These are phyloP conservation scores for Populus hybrid DNA, from an alignment of 441 rosid species.

Conservation along the genomic window DNA sequence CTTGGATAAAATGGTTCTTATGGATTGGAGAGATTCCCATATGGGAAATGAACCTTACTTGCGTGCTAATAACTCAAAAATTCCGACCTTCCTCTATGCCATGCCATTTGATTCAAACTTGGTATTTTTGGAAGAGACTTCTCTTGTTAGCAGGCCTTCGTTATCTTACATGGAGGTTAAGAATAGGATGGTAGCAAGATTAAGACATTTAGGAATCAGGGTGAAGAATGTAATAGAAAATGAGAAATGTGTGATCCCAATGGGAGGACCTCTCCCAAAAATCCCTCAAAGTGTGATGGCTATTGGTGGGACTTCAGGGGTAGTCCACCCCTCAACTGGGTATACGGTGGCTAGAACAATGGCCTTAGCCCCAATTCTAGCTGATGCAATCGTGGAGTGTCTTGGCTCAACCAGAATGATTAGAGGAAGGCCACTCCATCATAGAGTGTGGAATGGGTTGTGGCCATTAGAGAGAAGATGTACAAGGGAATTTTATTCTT, in stretches of 20 bases:
- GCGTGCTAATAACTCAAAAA: conserved; percentile 37
- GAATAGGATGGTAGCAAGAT: conserved; percentile 63
- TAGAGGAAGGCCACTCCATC: conserved; percentile 49
- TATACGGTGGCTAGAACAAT: conserved; percentile 55
- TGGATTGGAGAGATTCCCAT: conserved; percentile 82
- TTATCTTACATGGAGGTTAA: conserved; percentile 53
- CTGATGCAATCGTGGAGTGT: conserved; percentile 52
- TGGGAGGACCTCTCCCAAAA: conserved; percentile 68
- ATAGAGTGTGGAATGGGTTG: conserved; percentile 50
- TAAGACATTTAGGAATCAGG: conserved; percentile 43
- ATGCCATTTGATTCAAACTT: conserved; percentile 60
- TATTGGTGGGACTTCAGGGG: conserved; percentile 58
- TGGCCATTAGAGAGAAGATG: conserved; percentile 53
- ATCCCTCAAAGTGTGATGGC: conserved; percentile 65
- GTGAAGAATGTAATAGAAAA: conserved; percentile 43
- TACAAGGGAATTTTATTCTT: conserved; percentile 44
- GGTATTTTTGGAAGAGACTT: conserved; percentile 63
- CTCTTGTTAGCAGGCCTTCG: conserved; percentile 56
- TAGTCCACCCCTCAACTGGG: conserved; percentile 73
- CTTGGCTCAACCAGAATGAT: conserved; percentile 69
- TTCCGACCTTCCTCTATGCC: conserved; percentile 56
- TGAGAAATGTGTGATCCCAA: conserved; percentile 73
- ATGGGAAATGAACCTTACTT: conserved; percentile 57
- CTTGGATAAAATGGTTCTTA: conserved; percentile 61
- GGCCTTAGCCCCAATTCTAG: conserved; percentile 47